Percentiles rank a stretch among this genome's conserved stretches.
Conservation (phyloP, 345 rosid species). For the Rubroshorea leprosula region DNA sequence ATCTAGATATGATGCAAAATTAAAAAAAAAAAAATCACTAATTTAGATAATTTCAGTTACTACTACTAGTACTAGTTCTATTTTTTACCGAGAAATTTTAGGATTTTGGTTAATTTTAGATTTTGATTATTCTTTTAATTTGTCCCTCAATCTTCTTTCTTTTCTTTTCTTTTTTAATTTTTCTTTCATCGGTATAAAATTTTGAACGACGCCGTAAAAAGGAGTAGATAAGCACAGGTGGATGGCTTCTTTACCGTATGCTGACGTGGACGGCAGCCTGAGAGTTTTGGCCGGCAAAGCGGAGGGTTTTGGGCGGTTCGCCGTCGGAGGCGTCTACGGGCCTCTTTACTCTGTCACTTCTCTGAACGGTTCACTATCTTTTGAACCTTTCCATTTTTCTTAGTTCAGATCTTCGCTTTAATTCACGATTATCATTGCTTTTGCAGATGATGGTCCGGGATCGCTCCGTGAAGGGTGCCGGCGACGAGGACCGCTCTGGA, state of each 20-base stretch:
- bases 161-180: too few relatives aligned
- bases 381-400: not conserved
- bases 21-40: too few relatives aligned
- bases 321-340: constrained; percentile 73
- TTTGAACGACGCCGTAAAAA: constrained; percentile 10
- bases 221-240: not conserved
- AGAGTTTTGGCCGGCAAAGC: constrained; percentile 61
- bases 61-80: too few relatives aligned
- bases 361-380: constrained; percentile 40
- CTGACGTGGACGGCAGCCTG: constrained; percentile 50
- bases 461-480: constrained; percentile 76
- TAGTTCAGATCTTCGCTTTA: not conserved
- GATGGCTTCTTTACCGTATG: constrained; percentile 53
- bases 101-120: too few relatives aligned
- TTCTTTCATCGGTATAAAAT: too few relatives aligned
- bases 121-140: too few relatives aligned
- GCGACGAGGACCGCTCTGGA: constrained; percentile 73
- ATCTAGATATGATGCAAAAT: too few relatives aligned
- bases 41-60: too few relatives aligned
- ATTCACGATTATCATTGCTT: not conserved
- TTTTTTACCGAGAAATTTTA: too few relatives aligned
- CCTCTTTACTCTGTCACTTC: constrained; percentile 50
- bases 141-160: too few relatives aligned
- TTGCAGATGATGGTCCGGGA: constrained; percentile 81
- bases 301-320: constrained; percentile 67